phyloP scores from a whole-genome alignment of 148 eudicot genomes.

The Chenopodium suecicum region DNA sequence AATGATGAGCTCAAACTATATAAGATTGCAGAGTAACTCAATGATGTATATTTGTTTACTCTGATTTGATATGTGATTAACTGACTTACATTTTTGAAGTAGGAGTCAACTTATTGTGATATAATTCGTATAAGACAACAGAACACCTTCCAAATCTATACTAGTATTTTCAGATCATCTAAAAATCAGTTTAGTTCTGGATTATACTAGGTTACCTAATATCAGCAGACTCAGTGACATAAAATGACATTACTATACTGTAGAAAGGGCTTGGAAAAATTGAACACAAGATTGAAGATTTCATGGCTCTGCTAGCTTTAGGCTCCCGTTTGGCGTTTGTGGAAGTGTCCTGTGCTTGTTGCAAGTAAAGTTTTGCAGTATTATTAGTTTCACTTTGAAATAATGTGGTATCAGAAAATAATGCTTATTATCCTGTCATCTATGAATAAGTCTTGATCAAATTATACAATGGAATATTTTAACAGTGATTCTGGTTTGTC shows the following conservation, averaged over 20 bases:
- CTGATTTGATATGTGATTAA: neutral
- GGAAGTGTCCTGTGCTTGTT: neutral
- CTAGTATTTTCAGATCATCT: neutral
- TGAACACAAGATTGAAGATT: neutral
- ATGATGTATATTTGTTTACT: neutral
- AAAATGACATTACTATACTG: neutral
- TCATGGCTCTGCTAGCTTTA: neutral
- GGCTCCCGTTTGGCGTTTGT: neutral
- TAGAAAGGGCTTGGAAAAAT: too few relatives aligned
- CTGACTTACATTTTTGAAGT: neutral
- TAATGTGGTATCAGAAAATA: neutral
- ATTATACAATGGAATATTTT: conserved; percentile 33
- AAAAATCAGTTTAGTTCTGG: neutral
- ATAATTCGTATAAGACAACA: neutral
- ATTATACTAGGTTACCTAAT: neutral
- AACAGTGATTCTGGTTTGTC: conserved; percentile 30
- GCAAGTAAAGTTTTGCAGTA: neutral
- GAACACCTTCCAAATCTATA: neutral
- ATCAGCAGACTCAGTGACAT: neutral
- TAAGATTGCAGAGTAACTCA: neutral
- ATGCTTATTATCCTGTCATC: conserved; percentile 6
- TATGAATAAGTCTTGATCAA: conserved; percentile 14
- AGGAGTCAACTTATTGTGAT: neutral
- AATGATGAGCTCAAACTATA: neutral
- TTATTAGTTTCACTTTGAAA: neutral